Evolutionary conservation across 2,329 filamentous ascomycete genomes (phyloP), one percentile per base, ranked within the genome.

Genomic region (Neonectria sp.): DNA sequence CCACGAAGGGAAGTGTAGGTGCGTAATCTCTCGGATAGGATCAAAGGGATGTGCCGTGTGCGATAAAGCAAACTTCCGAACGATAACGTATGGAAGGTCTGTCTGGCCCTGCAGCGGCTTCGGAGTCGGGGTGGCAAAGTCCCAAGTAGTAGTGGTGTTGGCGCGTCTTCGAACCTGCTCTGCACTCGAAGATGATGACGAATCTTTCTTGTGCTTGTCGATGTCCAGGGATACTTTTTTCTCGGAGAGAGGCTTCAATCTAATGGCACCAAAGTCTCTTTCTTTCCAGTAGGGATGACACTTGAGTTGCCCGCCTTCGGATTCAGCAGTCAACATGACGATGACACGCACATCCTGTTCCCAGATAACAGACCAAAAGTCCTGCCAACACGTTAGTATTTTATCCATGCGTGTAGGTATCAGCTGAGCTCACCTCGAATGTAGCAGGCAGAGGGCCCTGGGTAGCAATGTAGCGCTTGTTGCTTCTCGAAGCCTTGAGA

Each of bases 281-380:
- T 88, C 88, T 49, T 91, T 90, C 96, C 96, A 99, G 80, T 98
- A 99, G 9, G 94, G 90, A 79, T 99, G 95, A 69, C 95, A 97
- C 80, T 98, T 99, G 51, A 97, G 86, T 78, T 97, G 95, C 1
- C 95, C 95, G 27, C 95, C 94, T 82, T 99, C 96, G 29, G 93
- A 89, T 80, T 98, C 95, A 2, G 96, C 95, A 6, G 96, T 99
- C 72, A 99, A 87, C 92, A 98, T 98, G 71, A 98, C 95, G 68
- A 99, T 92, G 29, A 98, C 93, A 58, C 95, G 92, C 4, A 97
- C 92, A 77, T 98, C 95, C 80, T 98, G 93, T 78, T 98, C 95
- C 96, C 96, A 99, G 33, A 98, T 88, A 12, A 98, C 92, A 67
- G 94, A 95, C 96, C 96, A 99, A 78, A 99, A 99, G 80, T 99